These are phyloP conservation scores for Melanogaster broomeanus DNA, from an alignment of 768 basidiomycete species.

Conservation along the genomic window DNA sequence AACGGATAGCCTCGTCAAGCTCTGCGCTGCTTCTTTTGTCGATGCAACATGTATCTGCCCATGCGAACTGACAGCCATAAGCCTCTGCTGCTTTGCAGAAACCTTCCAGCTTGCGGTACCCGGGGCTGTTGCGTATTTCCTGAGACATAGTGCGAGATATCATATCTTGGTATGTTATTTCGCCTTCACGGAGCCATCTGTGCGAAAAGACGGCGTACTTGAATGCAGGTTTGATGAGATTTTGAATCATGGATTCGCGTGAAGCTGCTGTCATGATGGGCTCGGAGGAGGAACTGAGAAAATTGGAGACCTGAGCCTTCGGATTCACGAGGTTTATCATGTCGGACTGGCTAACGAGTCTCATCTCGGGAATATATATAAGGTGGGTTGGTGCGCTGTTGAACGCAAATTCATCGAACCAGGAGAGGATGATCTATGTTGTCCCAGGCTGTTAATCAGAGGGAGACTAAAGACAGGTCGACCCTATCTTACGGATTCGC, in stretches of 20 bases:
- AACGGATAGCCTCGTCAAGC: too few relatives aligned
- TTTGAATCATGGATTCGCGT: not conserved
- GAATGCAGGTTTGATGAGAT: not conserved
- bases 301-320: not conserved
- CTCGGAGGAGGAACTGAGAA: not conserved
- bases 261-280: not conserved
- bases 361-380: slow-evolving; percentile 1
- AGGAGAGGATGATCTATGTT: not conserved
- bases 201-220: slow-evolving; percentile 1
- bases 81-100: slow-evolving; percentile 1
- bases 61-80: not conserved
- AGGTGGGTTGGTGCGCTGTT: not conserved
- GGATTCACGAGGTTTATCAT: not conserved
- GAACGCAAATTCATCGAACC: slow-evolving; percentile 6
- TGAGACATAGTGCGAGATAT: not conserved
- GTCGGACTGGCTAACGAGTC: not conserved
- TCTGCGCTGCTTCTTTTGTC: too few relatives aligned
- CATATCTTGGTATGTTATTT: not conserved
- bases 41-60: too few relatives aligned
- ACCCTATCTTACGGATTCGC: too few relatives aligned
- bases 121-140: not conserved
- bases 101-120: not conserved
- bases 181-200: slow-evolving; percentile 1
- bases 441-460: too few relatives aligned
- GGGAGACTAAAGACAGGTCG: too few relatives aligned